phyloP scores from a whole-genome alignment of 2,329 filamentous ascomycete species.

The Calonectria honghensis region DNA sequence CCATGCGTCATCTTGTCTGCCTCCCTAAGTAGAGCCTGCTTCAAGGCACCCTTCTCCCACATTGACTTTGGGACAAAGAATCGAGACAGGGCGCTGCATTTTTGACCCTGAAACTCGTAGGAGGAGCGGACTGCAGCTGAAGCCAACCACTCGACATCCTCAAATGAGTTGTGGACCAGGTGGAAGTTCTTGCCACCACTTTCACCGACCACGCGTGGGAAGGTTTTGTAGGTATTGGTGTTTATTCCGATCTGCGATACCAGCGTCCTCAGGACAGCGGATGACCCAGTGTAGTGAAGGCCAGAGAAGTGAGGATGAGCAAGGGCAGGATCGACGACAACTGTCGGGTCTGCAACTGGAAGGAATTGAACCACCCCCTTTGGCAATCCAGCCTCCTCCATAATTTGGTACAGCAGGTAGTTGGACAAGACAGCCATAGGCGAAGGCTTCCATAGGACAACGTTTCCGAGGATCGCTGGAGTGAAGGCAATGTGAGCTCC shows the following conservation, averaged over 20 bases:
- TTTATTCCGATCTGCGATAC: background rate
- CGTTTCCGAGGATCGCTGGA: constrained; percentile 1
- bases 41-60: constrained; percentile 12
- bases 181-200: constrained; percentile 19
- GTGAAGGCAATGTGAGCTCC: constrained; percentile 5
- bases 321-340: background rate
- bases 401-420: constrained; percentile 9
- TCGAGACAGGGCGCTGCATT: constrained; percentile 2
- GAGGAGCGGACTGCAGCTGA: constrained; percentile 13
- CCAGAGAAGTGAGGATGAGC: constrained; percentile 7
- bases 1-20: constrained; percentile 14
- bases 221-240: background rate
- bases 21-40: background rate
- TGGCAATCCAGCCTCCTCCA: constrained; percentile 13
- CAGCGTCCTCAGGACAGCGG: background rate
- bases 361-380: constrained; percentile 10
- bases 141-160: background rate
- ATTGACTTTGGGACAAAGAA: constrained; percentile 8
- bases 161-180: constrained; percentile 3
- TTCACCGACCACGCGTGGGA: background rate
- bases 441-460: constrained; percentile 11
- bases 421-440: constrained; percentile 9
- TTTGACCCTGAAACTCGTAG: constrained; percentile 13
- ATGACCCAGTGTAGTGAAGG: constrained; percentile 2
- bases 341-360: background rate